Evolutionary conservation across 2,329 filamentous ascomycete genomes (phyloP), one percentile per base, ranked within the genome.

Genomic region (Alternaria incomplexa): DNA sequence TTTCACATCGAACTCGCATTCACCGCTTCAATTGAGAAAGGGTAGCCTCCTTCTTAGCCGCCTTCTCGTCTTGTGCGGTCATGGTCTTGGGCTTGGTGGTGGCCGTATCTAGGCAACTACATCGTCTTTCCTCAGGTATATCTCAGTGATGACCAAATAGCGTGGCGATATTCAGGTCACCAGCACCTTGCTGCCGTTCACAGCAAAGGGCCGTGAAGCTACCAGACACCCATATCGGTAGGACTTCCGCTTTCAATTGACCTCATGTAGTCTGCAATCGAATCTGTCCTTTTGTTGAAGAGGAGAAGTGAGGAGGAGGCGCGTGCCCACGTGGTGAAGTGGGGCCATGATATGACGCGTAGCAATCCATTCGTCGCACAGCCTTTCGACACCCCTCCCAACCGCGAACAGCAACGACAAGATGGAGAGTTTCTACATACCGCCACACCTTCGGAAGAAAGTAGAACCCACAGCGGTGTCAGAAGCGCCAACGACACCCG

Each of bases 361-460:
- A 25, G 9, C 6, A 20, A 4, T 4, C 30, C 30, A n/a, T 47
- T n/a, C 15, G 13, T 25, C 11, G 8, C 15, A 25, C 22, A 23
- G 2, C 22, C 45, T 25, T n/a, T 22, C 13, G 17, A 20, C 40
- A 47, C 23, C 25, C 15, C n/a, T 15, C 36, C 11, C 10, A 20
- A 17, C 23, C 15, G 23, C 11, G 13, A 17, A 28, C 8, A 5
- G 45, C 45, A 13, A 25, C 22, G 30, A 23, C 13, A 51, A 13
- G 6, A 58, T 58, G 55, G n/a, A 23, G 4, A 44, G 32, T 8
- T 13, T 22, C n/a, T 56, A 36, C 26, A 6, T 36, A 12, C 26
- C 26, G n/a, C 53, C 43, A 22, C 43, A 56, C 15, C 53, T 56
- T 13, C 53, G 53, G 23, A 47, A 20, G 7, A 47, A 46, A 12